Evolutionary conservation across 805 yeast genomes (phyloP).

Genomic region (Candida ipomoeae): DNA sequence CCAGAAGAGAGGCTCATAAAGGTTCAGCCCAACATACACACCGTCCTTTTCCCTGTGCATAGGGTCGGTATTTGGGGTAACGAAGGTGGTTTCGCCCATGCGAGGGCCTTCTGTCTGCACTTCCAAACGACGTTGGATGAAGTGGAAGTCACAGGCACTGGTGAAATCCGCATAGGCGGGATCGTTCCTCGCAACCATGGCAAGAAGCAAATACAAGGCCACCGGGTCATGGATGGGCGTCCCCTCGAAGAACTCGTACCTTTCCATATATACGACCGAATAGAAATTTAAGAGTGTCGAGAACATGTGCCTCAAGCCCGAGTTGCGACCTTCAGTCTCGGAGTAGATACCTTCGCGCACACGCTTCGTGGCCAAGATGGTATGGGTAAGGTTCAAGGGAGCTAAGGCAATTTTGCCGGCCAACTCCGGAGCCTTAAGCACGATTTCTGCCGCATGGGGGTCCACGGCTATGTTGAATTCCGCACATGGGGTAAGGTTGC

Average conservation of each 20-base stretch:
- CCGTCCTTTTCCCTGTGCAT: conserved; percentile 15
- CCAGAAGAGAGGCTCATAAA: conserved; percentile 16
- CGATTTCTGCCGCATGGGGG: conserved; percentile 64
- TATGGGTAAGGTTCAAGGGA: conserved; percentile 70
- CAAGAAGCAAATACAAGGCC: conserved; percentile 13
- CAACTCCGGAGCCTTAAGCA: conserved; percentile 47
- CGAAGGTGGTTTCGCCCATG: conserved; percentile 26
- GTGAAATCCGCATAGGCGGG: conserved; percentile 7
- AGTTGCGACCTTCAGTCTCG: conserved; percentile 3
- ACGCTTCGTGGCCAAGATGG: conserved; percentile 45
- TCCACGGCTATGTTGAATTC: conserved; percentile 78
- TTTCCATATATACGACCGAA: conserved; percentile 8
- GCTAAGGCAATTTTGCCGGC: conserved; percentile 49
- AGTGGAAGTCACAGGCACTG: conserved; percentile 22
- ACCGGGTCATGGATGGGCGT: conserved; percentile 20
- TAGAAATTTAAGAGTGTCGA: conserved; percentile 12
- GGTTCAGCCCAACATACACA: conserved; percentile 9
- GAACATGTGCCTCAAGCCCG: conserved; percentile 10
- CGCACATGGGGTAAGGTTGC: conserved; percentile 50
- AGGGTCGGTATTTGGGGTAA: conserved; percentile 13
- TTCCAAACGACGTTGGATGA: conserved; percentile 21
- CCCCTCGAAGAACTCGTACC: conserved; percentile 9
- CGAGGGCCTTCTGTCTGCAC: conserved; percentile 28
- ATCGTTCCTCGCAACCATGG: conserved; percentile 13
- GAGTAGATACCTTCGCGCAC: conserved; percentile 22